Conservation (phyloP, 805 yeast species). For the Metschnikowia lunata region DNA sequence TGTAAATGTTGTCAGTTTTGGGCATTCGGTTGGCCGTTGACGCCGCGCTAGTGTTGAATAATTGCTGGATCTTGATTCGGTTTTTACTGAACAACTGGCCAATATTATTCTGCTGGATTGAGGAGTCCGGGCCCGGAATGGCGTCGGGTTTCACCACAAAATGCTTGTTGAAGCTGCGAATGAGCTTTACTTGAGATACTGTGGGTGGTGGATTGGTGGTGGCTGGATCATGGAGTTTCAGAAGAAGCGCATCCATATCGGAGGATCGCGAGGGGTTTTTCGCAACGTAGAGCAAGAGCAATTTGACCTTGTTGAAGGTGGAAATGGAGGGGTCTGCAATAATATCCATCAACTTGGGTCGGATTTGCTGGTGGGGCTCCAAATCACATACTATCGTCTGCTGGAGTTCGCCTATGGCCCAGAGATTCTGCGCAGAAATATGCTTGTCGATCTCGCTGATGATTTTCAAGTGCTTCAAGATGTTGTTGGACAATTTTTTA, state of each 20-base stretch:
- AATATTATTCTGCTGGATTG: constrained; percentile 16
- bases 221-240: constrained; percentile 27
- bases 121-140: background rate
- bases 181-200: constrained; percentile 27
- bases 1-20: constrained; percentile 65
- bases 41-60: constrained; percentile 25
- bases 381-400: constrained; percentile 68
- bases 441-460: constrained; percentile 81
- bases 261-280: constrained; percentile 50
- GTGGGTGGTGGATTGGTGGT: constrained; percentile 32
- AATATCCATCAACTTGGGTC: constrained; percentile 51
- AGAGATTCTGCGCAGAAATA: constrained; percentile 59
- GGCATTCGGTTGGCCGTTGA: constrained; percentile 13
- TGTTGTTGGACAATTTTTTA: constrained; percentile 79
- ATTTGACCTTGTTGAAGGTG: constrained; percentile 59
- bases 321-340: constrained; percentile 42
- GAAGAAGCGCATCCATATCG: constrained; percentile 23
- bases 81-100: constrained; percentile 31
- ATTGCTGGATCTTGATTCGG: constrained; percentile 27
- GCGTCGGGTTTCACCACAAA: constrained; percentile 3
- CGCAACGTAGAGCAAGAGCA: constrained; percentile 69
- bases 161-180: constrained; percentile 16
- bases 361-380: constrained; percentile 37
- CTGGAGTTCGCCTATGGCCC: constrained; percentile 88
- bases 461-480: constrained; percentile 86